Base-by-base conservation (phyloP, 306 rosid genomes). In the Arachis stenosperma region DNA sequence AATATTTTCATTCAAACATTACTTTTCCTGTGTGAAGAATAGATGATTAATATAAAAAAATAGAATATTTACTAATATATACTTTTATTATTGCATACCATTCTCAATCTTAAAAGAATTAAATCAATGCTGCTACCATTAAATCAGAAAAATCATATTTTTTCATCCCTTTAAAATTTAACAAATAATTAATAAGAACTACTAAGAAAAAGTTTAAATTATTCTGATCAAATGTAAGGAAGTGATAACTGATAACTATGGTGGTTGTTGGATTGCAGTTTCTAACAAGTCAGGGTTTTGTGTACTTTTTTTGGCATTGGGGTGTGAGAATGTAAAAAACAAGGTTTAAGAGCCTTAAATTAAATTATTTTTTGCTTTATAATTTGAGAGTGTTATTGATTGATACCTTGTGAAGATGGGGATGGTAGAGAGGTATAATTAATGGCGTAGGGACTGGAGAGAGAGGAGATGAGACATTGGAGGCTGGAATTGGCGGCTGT, bases 401-500 rank as follows among this genome's bases (percentile, higher is more conserved):
- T 52, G 22, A 69, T 79, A 60, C 73, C 78, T 69, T 76, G 22
- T 52, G 57, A 52, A 73, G 61, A 40, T 33, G 9, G 27, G 5
- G 17, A 11, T 1, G 4, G 52, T 47, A 9, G 12, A 12, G 3
- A 47, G 52, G 13, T 9, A 73, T 53, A n/a, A 77, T 6, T 62
- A 41, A 42, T n/a, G 9, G 33, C 14, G 62, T 6, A 40, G 61
- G 30, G 69, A 51, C 39, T 8, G 41, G 46, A 8, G 15, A 9
- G 70, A 43, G 36, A 43, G 7, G 61, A 3, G 1, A 37, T 40
- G 73, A 39, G 82, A 42, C 70, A 61, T 70, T 67, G 83, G 75
- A n/a, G 61, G 71, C 4, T 29, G 73, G 41, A 74, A 81, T 61
- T 86, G 87, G 93, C 90, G 88, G 90, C 88, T 68, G 82, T 7